These are phyloP conservation scores for Zizania palustris DNA, from an alignment of 202 grass and related monocot species.

Conservation along the genomic window DNA sequence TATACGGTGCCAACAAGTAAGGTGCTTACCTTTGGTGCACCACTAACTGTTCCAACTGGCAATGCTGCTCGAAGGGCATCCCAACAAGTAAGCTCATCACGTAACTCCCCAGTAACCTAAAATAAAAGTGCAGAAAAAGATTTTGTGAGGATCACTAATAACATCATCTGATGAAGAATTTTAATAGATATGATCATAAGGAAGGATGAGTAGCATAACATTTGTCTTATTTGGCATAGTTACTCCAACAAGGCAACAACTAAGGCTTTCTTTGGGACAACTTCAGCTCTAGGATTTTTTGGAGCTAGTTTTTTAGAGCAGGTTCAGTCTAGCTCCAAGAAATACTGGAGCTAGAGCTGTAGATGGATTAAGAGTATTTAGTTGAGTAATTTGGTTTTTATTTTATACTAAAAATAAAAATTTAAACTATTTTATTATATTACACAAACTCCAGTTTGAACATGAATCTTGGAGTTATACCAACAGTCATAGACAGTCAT, in stretches of 20 bases:
- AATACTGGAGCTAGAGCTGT: too few species aligned
- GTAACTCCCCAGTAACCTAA: slow-evolving; percentile 79
- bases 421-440: too few species aligned
- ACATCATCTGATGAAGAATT: background rate
- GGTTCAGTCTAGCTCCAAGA: too few species aligned
- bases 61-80: slow-evolving; percentile 78
- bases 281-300: too few species aligned
- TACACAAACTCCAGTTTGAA: too few species aligned
- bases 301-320: too few species aligned
- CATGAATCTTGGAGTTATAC: too few species aligned
- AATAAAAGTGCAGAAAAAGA: slow-evolving; percentile 24
- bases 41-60: slow-evolving; percentile 92
- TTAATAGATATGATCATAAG: background rate
- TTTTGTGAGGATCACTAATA: slow-evolving; percentile 18
- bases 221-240: background rate
- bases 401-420: too few species aligned
- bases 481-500: background rate
- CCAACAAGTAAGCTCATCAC: slow-evolving; percentile 77
- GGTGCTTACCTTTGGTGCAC: slow-evolving; percentile 78
- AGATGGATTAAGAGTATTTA: too few species aligned
- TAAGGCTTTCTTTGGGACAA: too few species aligned
- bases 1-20: background rate
- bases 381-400: too few species aligned
- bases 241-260: slow-evolving; percentile 14
- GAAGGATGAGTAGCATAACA: background rate